These are phyloP conservation scores for Colletotrichum lentis DNA, from an alignment of 2,329 filamentous ascomycete genomes.

Conservation along the genomic window DNA sequence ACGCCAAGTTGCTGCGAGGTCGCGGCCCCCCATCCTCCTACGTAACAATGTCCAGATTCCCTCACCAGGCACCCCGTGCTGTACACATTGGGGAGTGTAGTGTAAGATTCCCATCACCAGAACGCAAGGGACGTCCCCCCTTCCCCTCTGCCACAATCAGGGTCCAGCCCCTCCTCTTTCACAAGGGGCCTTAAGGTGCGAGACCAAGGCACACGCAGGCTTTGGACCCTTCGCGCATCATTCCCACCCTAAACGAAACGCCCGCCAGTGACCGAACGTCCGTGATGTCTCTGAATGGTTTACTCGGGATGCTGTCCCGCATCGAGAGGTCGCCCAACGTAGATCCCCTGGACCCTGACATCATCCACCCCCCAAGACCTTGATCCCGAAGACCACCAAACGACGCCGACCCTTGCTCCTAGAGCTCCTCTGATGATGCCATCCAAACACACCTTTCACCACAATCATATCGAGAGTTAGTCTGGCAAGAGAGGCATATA, in stretches of 20 bases:
- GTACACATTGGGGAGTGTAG: background rate
- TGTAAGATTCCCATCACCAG: background rate
- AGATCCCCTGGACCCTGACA: conserved; percentile 34
- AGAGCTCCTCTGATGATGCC: conserved; percentile 30
- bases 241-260: background rate
- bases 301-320: conserved; percentile 1
- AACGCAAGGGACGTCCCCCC: conserved; percentile 31
- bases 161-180: conserved; percentile 11
- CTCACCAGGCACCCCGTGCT: background rate
- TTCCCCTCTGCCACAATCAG: background rate
- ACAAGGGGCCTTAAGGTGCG: background rate
- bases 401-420: background rate
- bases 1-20: background rate
- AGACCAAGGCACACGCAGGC: conserved; percentile 23
- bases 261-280: background rate
- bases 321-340: background rate
- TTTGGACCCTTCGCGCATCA: conserved; percentile 34
- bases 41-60: conserved; percentile 10
- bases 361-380: conserved; percentile 26
- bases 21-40: conserved; percentile 6
- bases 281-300: background rate
- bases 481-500: conserved; percentile 32
- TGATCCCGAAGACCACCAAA: conserved; percentile 2
- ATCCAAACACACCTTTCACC: conserved; percentile 11
- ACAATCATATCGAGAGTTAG: conserved; percentile 5